Percentiles rank a stretch among this genome's conserved stretches.
Conservation (phyloP, 2,329 filamentous ascomycete genomes). For the Ophiostoma triangulosporum region DNA sequence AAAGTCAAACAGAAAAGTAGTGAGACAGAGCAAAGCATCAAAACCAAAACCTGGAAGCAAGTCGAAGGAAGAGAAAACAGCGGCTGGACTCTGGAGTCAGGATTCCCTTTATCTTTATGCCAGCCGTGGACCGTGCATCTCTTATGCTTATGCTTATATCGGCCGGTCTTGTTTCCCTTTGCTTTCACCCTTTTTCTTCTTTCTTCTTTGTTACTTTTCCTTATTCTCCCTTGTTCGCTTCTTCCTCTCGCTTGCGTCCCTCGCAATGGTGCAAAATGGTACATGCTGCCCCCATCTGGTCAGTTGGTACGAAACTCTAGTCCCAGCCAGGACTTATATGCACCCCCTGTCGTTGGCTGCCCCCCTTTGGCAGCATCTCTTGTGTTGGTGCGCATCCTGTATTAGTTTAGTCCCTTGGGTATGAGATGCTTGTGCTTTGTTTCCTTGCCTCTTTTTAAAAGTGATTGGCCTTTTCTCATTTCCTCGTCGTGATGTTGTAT, state of each 20-base stretch:
- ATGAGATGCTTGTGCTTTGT: neutral
- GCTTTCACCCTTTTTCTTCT: neutral
- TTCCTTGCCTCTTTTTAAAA: neutral
- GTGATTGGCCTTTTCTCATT: neutral
- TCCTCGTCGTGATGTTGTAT: neutral
- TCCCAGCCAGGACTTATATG: too few relatives aligned
- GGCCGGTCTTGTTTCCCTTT: neutral
- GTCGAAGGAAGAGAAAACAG: neutral
- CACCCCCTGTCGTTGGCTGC: too few relatives aligned
- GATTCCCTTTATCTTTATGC: neutral
- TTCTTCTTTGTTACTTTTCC: neutral
- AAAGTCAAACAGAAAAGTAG: neutral
- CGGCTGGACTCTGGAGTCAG: too few relatives aligned
- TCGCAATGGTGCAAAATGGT: too few relatives aligned
- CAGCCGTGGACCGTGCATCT: neutral
- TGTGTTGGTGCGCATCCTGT: neutral
- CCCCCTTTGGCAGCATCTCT: neutral
- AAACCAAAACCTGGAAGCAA: neutral
- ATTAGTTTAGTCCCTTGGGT: neutral
- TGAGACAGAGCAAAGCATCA: conserved; percentile 1
- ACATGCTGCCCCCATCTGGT: too few relatives aligned
- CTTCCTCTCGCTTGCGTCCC: neutral
- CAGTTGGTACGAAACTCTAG: too few relatives aligned
- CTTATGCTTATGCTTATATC: neutral
- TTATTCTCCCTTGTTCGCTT: neutral